Evolutionary conservation across 2,329 filamentous ascomycete genomes (phyloP), one percentile per base, ranked within the genome.

Genomic region (Westerdykella ornata): DNA sequence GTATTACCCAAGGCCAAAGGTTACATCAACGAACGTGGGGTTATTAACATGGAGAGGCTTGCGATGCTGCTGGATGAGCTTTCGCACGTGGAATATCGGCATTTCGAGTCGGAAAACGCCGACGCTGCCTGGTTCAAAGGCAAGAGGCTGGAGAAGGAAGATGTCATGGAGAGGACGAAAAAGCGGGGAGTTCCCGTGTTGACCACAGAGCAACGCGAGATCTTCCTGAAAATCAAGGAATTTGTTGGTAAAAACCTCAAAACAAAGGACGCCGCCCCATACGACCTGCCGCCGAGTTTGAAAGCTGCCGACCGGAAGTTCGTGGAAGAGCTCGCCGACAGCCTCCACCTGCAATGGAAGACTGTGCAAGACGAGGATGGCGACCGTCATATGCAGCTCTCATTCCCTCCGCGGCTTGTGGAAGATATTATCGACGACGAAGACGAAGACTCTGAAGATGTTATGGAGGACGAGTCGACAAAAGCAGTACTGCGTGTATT

Each of bases 11-110:
- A 84, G 60, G 84, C 88, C 57, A 85, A 87, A 42, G 92, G 92
- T 4, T 98, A 97, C 65, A 90, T 98, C 68, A 98, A 98, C 67
- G 88, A 98, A 63, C 81, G 85, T 41, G 94, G 92, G 57, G 82
- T 85, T 35, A 95, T 98, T 67, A 94, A 97, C 61, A 72, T 98
- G 61, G 70, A 83, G 48, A 80, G 92, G 42, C 72, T 98, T 45
- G 78, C 80, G 38, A 70, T 85, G 37, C 76, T 98, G 35, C 72
- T 98, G 34, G 80, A 88, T 22, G 87, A 94, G 62, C 73, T 98
- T 42, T 84, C 85, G 41, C 84, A 90, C 60, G 86, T 94, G 43
- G 92, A 98, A 66, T 84, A 85, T 60, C 78, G 85, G n/a, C 86
- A 92, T 58, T 98, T 98, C 56, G 90, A 98, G 67, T 76, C 82